Conservation (phyloP, 768 basidiomycete species). For the Suillus cothurnatus region DNA sequence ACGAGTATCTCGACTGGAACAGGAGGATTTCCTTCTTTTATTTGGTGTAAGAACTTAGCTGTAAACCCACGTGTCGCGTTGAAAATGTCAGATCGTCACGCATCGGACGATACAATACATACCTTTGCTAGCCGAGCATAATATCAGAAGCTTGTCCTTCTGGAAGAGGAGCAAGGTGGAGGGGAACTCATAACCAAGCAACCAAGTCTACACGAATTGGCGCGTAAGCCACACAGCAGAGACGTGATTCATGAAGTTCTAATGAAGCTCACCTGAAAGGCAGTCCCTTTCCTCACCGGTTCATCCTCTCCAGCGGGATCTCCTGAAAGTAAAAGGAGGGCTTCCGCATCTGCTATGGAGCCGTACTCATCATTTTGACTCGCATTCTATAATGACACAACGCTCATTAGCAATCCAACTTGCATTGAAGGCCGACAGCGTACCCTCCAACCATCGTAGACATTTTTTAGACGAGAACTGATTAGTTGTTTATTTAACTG, state of each 20-base stretch:
- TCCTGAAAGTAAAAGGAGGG: slow-evolving; percentile 71
- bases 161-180: slow-evolving; percentile 88
- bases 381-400: slow-evolving; percentile 49
- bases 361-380: slow-evolving; percentile 70
- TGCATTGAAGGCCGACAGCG: slow-evolving; percentile 24
- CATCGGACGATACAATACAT: slow-evolving; percentile 14
- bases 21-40: slow-evolving; percentile 55
- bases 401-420: slow-evolving; percentile 16
- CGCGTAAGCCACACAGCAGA: slow-evolving; percentile 9
- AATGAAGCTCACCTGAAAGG: slow-evolving; percentile 73
- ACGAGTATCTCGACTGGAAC: slow-evolving; percentile 77
- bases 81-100: slow-evolving; percentile 8
- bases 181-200: slow-evolving; percentile 97
- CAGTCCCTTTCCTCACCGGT: slow-evolving; percentile 87
- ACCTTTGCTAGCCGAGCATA: slow-evolving; percentile 93
- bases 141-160: slow-evolving; percentile 71
- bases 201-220: slow-evolving; percentile 71
- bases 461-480: slow-evolving; percentile 54
- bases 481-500: slow-evolving; percentile 70
- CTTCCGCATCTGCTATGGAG: slow-evolving; percentile 68
- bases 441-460: slow-evolving; percentile 68
- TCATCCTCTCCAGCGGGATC: slow-evolving; percentile 86
- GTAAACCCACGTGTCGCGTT: slow-evolving; percentile 18
- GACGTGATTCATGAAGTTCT: background rate
- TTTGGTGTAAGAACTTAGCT: slow-evolving; percentile 88